Evolutionary conservation across 306 rosid genomes (phyloP), one percentile per base, ranked within the genome.

Genomic region (Parietaria judaica): DNA sequence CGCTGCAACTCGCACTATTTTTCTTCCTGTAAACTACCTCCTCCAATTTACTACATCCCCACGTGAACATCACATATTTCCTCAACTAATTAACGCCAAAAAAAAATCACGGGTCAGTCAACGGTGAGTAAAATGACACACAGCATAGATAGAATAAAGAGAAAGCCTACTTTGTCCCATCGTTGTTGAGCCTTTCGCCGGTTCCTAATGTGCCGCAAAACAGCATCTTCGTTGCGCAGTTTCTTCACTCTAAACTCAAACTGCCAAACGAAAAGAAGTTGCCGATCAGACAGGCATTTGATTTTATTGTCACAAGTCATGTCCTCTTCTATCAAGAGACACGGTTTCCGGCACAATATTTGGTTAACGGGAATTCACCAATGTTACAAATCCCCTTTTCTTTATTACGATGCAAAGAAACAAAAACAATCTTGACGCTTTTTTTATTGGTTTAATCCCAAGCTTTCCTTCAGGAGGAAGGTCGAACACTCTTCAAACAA

Each of bases 41-140:
- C 1, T 80, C 83, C 66, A 84, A 67, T 15, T 78, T 67, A 67
- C 59, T 79, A 66, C 74, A 79, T 63, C 83, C 90, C 41, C 83
- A 88, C 1, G 99, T 88, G 77, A 66, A 94, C 80, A 58, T 94
- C 23, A 94, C 99, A 61, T 88, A 94, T 83, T 94, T 94, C 79
- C 99, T 88, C 87, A 94, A 73, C 99, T 94, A 74, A 72, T 67
- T 55, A 60, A 60, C 71, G 52, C 58, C 17, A 58, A 72, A 57
- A 58, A 14, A 56, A 15, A 74, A 47, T 58, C 38, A 58, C 48
- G 47, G 66, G 76, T 66, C 74, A 74, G 57, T 41, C 23, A 37
- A 49, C 35, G 14, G 56, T 53, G 9, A 69, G 63, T 51, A 63
- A 61, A 66, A 67, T 35, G 72, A 60, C 37, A 61, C 49, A 44